A percentile compares a stretch with the other conserved stretches of the same genome.
Evolutionary conservation across 73 alveolate genomes (phyloP).

Genomic region (Paramecium octaurelia): DNA sequence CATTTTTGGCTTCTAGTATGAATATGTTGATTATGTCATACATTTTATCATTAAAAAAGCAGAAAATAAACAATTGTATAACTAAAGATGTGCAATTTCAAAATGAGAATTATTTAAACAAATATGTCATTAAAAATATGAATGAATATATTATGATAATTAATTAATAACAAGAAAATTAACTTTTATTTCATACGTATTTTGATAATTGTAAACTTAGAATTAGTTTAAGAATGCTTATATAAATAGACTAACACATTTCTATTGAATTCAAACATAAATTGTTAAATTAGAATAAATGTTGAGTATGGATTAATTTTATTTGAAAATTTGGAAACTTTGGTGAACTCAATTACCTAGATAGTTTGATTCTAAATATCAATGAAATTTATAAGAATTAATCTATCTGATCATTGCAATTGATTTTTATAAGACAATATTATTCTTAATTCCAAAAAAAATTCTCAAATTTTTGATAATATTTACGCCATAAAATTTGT

Average conservation of each 20-base stretch:
- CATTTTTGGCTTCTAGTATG: background rate
- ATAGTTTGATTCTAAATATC: too few relatives aligned
- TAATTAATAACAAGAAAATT: too few relatives aligned
- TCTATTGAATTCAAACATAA: background rate
- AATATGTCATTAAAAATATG: background rate
- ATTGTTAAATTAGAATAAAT: background rate
- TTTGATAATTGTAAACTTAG: background rate
- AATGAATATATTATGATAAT: background rate
- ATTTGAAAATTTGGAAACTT: too few relatives aligned
- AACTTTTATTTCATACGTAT: background rate
- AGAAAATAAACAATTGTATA: background rate
- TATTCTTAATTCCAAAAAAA: too few relatives aligned
- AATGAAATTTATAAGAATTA: too few relatives aligned
- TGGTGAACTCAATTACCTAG: too few relatives aligned
- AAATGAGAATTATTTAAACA: background rate
- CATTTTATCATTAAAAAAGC: background rate
- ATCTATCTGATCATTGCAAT: too few relatives aligned
- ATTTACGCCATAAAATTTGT: too few relatives aligned
- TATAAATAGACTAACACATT: too few relatives aligned
- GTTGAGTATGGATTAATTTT: too few relatives aligned
- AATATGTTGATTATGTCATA: background rate
- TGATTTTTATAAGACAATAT: too few relatives aligned
- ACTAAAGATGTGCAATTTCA: background rate
- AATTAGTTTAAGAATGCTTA: background rate
- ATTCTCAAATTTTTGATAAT: too few relatives aligned